Evolutionary conservation across 306 rosid genomes (phyloP).

Genomic region (Prunus armeniaca): DNA sequence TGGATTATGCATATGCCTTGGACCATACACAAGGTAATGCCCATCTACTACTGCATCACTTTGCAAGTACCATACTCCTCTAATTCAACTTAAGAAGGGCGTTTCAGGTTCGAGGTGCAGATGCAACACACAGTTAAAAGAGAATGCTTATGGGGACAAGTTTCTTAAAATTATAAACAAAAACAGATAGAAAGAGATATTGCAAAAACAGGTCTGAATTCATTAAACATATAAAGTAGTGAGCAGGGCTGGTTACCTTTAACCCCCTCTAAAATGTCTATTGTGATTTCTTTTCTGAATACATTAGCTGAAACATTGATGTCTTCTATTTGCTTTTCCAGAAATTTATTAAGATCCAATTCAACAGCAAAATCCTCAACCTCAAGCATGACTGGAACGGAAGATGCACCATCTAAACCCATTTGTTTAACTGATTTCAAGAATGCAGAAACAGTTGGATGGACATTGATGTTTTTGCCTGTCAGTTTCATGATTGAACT

Average conservation of each 20-base stretch:
- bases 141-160: neutral
- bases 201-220: slow-evolving; percentile 2
- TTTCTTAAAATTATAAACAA: neutral
- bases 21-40: neutral
- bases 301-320: slow-evolving; percentile 12
- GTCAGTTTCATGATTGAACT: slow-evolving; percentile 27
- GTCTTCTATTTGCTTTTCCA: slow-evolving; percentile 23
- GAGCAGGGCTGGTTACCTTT: slow-evolving; percentile 6
- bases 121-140: neutral
- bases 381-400: slow-evolving; percentile 4
- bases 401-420: neutral
- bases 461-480: slow-evolving; percentile 4
- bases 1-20: neutral
- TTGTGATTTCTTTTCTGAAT: slow-evolving; percentile 1
- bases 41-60: neutral
- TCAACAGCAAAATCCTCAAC: slow-evolving; percentile 4
- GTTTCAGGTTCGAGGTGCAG: neutral
- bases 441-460: slow-evolving; percentile 17
- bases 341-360: slow-evolving; percentile 10
- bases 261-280: slow-evolving; percentile 3
- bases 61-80: neutral
- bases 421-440: slow-evolving; percentile 19
- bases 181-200: neutral
- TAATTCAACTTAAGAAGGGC: neutral
- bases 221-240: neutral